Evolutionary conservation across 1,139 yeast genomes (phyloP).

Genomic region (Insectozyma bohioensis): DNA sequence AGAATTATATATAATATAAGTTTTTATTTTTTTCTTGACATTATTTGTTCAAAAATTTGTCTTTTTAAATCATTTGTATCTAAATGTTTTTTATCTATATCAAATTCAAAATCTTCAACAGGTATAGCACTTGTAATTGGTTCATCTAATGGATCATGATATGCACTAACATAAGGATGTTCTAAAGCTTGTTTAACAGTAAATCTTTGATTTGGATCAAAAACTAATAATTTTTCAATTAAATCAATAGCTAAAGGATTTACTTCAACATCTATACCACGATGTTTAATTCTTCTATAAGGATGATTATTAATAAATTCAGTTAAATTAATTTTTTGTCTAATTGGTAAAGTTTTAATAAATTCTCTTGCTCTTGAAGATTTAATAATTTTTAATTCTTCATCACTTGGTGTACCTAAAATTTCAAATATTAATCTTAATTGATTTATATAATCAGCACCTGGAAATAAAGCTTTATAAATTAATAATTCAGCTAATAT

Average conservation of each 20-base stretch:
- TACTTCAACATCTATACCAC: constrained; percentile 19
- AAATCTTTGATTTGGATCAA: constrained; percentile 77
- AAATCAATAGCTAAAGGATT: constrained; percentile 79
- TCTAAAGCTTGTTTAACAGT: constrained; percentile 76
- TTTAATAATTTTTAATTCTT: constrained; percentile 77
- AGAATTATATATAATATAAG: neutral
- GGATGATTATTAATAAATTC: constrained; percentile 21
- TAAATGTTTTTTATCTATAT: constrained; percentile 69
- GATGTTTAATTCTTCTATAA: constrained; percentile 17
- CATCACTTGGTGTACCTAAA: constrained; percentile 85
- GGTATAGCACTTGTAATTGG: constrained; percentile 76
- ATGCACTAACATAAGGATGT: constrained; percentile 78
- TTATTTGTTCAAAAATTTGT: constrained; percentile 64
- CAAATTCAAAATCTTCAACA: constrained; percentile 79
- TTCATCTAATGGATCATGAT: constrained; percentile 84
- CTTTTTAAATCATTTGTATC: constrained; percentile 68
- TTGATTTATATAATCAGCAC: constrained; percentile 91
- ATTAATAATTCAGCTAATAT: constrained; percentile 89
- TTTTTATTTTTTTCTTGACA: constrained; percentile 16
- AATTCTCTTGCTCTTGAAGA: constrained; percentile 86
- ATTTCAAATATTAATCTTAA: constrained; percentile 83
- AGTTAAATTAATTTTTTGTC: constrained; percentile 12
- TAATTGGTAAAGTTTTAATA: constrained; percentile 65
- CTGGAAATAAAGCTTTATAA: constrained; percentile 89
- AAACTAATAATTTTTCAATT: constrained; percentile 68